Base-by-base conservation (phyloP, 2,329 filamentous ascomycete species). In the Fusarium oxysporum region DNA sequence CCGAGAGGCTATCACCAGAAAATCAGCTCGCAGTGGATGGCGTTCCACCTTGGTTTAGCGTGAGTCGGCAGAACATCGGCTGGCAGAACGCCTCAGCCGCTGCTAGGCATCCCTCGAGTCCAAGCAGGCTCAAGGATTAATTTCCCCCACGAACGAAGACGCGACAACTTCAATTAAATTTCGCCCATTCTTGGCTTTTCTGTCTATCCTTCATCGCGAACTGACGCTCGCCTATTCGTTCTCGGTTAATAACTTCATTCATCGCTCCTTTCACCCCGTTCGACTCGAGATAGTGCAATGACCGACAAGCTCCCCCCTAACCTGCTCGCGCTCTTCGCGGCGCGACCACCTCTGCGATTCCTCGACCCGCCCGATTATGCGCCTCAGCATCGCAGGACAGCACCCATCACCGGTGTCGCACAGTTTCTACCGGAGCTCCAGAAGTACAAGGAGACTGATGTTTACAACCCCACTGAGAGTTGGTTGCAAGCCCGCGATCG, bases 261-360 rank as follows among this genome's bases (percentile, higher is more conserved):
- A 60, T 43, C 51, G n/a, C 55, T 60, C 50, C 33, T 32, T 62
- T 61, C 21, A 25, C 35, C 30, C 45, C 35, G n/a, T 44, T 43
- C 32, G 48, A 67, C 43, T 59, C 28, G 72, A 65, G 56, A 71
- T 61, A 78, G 86, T 77, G 50, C 59, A 71, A 99, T 98, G 96
- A 98, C 96, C 56, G 96, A 98, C 88, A 96, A 97, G 84, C 92
- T 99, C 25, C 96, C 96, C 65, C 94, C 93, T 62, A 96, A 97
- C 81, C 89, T 98, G 67, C 89, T 98, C 78, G 93, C 93, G 83
- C 93, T 98, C 76, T 99, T 99, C 86, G 93, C 96, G 84, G 94
- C 96, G 81, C 93, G 96, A 68, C 96, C 96, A 77, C 93, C 96
- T 67, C 86, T 98, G 81, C 93, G 95, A 83, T 98, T 94, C 88